Conservation (phyloP, 2,329 filamentous ascomycete genomes). For the Fusarium pininemorale region DNA sequence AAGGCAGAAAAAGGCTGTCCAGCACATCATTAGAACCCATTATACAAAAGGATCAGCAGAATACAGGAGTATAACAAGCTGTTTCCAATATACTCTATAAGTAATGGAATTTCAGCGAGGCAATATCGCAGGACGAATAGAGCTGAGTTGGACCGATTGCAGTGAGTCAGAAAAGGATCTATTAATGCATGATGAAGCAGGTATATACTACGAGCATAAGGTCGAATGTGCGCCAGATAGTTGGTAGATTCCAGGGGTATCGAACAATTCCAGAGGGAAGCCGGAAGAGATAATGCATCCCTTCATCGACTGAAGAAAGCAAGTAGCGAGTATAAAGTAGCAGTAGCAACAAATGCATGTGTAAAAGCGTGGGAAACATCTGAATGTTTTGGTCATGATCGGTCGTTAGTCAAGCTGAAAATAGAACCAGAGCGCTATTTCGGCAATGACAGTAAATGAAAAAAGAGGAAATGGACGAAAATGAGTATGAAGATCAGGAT, state of each 20-base stretch:
- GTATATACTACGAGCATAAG: conserved; percentile 6
- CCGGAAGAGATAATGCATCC: conserved; percentile 27
- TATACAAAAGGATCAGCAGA: conserved; percentile 17
- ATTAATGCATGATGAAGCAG: conserved; percentile 24
- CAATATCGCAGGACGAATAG: background rate
- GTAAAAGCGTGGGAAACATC: conserved; percentile 34
- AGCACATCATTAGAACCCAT: conserved; percentile 25
- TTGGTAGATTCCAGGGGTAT: conserved; percentile 35
- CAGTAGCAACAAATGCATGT: conserved; percentile 25
- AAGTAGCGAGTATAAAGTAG: conserved; percentile 16
- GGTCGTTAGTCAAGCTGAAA: conserved; percentile 39
- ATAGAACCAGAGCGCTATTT: conserved; percentile 35
- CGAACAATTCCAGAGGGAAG: conserved; percentile 30
- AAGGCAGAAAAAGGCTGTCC: conserved; percentile 13
- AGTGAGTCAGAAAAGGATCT: background rate
- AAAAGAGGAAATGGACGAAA: conserved; percentile 16
- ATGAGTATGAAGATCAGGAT: conserved; percentile 49
- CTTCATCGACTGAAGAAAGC: conserved; percentile 33
- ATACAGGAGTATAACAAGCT: conserved; percentile 11
- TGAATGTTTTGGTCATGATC: conserved; percentile 38
- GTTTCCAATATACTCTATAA: conserved; percentile 9
- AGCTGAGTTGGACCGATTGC: conserved; percentile 6
- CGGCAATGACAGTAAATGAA: conserved; percentile 25
- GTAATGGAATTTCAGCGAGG: conserved; percentile 9
- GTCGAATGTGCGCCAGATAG: conserved; percentile 28